These are phyloP conservation scores for Ceratobasidium sp. DNA, from an alignment of 1,284 basidiomycete species.

Conservation along the genomic window DNA sequence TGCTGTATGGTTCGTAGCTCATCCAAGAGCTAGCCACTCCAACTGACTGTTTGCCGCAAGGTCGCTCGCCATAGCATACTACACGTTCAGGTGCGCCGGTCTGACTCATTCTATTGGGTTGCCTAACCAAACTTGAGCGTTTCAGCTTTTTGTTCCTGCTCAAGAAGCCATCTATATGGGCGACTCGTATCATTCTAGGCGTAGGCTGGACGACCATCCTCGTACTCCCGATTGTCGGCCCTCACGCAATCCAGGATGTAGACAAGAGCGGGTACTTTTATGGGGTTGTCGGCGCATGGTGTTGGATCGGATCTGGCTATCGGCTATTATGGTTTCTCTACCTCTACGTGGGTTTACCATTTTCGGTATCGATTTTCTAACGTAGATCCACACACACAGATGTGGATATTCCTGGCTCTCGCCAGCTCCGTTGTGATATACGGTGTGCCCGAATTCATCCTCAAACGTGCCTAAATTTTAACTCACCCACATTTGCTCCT, in stretches of 20 bases:
- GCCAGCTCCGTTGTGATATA: constrained; percentile 29
- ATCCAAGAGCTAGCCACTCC: background rate
- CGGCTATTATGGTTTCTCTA: constrained; percentile 14
- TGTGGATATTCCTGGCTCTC: constrained; percentile 32
- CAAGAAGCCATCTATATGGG: too few relatives aligned
- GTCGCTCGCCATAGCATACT: constrained; percentile 10
- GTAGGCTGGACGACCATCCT: background rate
- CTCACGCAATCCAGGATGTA: constrained; percentile 13
- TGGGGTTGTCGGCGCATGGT: constrained; percentile 30
- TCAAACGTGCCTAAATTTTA: too few relatives aligned
- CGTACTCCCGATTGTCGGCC: constrained; percentile 21
- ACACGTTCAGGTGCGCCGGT: too few relatives aligned
- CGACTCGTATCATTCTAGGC: too few relatives aligned
- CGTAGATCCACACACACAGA: background rate
- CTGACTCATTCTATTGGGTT: too few relatives aligned
- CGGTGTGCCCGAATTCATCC: background rate
- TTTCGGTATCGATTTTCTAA: background rate
- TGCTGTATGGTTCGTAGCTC: constrained; percentile 6
- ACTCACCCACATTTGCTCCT: too few relatives aligned
- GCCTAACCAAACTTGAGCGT: too few relatives aligned
- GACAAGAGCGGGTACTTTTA: constrained; percentile 12
- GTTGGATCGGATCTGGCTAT: constrained; percentile 26
- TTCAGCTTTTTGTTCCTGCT: too few relatives aligned
- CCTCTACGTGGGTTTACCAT: constrained; percentile 11
- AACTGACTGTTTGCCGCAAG: background rate